A percentile compares a stretch with the other conserved stretches of the same genome.
phyloP scores from a whole-genome alignment of 164 flowering plant species.

The Vitis vinifera region ASM3070453v1 NC_081823.1:6739001-6739500 shows the following conservation, averaged over 20 bases:
- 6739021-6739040: not conserved
- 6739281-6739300: slow-evolving; percentile 38
- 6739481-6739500: slow-evolving; percentile 59
- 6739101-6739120: slow-evolving; percentile 39
- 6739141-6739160: slow-evolving; percentile 41
- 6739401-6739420: slow-evolving; percentile 70
- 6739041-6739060: not conserved
- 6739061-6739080: slow-evolving; percentile 46
- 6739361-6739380: not conserved
- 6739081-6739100: slow-evolving; percentile 64
- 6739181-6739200: slow-evolving; percentile 42
- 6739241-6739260: slow-evolving; percentile 47
- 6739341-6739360: not conserved
- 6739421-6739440: slow-evolving; percentile 86
- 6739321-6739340: not conserved
- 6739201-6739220: slow-evolving; percentile 38
- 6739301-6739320: slow-evolving; percentile 60
- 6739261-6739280: slow-evolving; percentile 54
- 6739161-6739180: slow-evolving; percentile 55
- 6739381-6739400: slow-evolving; percentile 16
- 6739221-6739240: slow-evolving; percentile 40
- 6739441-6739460: slow-evolving; percentile 45
- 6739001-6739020: not conserved
- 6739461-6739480: slow-evolving; percentile 58
- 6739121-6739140: slow-evolving; percentile 70